phyloP scores from a whole-genome alignment of 306 rosid species.

The Albizia julibrissin region DNA sequence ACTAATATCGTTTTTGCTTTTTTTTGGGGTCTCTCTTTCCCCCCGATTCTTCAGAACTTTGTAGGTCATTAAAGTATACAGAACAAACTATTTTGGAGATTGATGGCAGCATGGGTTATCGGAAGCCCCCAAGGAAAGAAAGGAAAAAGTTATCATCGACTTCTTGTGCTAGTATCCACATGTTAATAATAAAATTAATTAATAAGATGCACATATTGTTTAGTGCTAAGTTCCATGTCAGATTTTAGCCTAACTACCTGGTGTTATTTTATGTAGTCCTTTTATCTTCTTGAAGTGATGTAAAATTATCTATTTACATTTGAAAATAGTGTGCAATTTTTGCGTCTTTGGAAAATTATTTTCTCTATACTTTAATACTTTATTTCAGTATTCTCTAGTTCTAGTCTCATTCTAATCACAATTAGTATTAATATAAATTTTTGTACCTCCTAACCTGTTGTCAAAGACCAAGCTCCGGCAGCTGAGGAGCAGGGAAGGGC shows the following conservation, averaged over 20 bases:
- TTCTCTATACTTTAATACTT: constrained; percentile 12
- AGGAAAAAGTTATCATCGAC: constrained; percentile 59
- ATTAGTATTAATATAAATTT: constrained; percentile 20
- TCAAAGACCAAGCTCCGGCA: constrained; percentile 52
- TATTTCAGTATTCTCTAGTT: constrained; percentile 25
- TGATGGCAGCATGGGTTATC: constrained; percentile 54
- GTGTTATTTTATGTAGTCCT: constrained; percentile 13
- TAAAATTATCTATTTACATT: background rate
- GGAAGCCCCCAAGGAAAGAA: constrained; percentile 77
- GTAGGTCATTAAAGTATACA: constrained; percentile 59
- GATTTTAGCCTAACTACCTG: constrained; percentile 23
- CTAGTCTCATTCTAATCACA: constrained; percentile 25
- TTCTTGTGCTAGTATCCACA: constrained; percentile 75
- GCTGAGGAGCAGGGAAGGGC: constrained; percentile 58
- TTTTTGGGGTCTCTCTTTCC: background rate
- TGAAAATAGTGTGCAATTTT: constrained; percentile 6
- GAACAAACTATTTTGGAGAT: constrained; percentile 55
- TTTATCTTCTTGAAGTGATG: constrained; percentile 9
- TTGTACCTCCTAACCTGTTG: constrained; percentile 58
- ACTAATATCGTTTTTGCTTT: constrained; percentile 28
- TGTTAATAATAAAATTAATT: constrained; percentile 28
- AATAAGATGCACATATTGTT: constrained; percentile 18
- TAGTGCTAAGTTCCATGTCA: constrained; percentile 18
- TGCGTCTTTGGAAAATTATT: constrained; percentile 24
- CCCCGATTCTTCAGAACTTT: constrained; percentile 61